phyloP scores from a whole-genome alignment of 2,329 filamentous ascomycete species.

The Cladosporium halotolerans region DNA sequence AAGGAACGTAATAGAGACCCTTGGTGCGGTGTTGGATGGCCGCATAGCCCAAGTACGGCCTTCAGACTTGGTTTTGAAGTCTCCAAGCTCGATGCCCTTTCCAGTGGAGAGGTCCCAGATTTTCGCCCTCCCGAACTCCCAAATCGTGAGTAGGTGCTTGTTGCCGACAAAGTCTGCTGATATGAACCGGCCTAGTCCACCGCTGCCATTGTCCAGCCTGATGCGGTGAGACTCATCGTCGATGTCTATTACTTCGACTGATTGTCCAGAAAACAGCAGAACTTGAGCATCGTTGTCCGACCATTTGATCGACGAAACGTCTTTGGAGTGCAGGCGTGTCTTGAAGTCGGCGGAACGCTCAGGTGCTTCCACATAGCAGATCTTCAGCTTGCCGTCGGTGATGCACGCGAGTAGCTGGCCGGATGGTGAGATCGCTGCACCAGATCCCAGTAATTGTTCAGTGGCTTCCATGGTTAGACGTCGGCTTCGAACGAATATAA shows the following conservation, averaged over 20 bases:
- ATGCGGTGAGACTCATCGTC: constrained; percentile 37
- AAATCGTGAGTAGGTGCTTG: constrained; percentile 41
- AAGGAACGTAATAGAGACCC: constrained; percentile 54
- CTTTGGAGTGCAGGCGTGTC: constrained; percentile 9
- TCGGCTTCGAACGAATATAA: background rate
- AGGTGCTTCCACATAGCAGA: constrained; percentile 5
- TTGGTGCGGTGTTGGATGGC: constrained; percentile 20
- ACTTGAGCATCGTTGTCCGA: constrained; percentile 12
- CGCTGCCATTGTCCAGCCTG: constrained; percentile 43
- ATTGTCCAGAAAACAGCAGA: constrained; percentile 11
- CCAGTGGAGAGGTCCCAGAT: constrained; percentile 42
- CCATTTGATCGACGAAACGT: constrained; percentile 15
- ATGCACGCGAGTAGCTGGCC: constrained; percentile 8
- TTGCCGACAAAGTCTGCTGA: constrained; percentile 39
- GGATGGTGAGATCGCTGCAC: constrained; percentile 5
- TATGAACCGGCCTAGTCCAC: constrained; percentile 42
- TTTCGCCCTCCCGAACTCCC: constrained; percentile 44
- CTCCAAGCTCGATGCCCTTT: constrained; percentile 24
- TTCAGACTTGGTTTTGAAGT: constrained; percentile 28
- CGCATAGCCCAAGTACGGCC: constrained; percentile 22
- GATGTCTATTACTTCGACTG: constrained; percentile 36
- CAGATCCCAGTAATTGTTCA: constrained; percentile 2
- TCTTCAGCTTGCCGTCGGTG: constrained; percentile 9
- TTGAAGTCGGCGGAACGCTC: constrained; percentile 9
- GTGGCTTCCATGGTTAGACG: constrained; percentile 3